Percentiles rank a stretch among this genome's conserved stretches.
Conservation (phyloP, 257 asterid species). For the Ajuga chamaepitys region DNA sequence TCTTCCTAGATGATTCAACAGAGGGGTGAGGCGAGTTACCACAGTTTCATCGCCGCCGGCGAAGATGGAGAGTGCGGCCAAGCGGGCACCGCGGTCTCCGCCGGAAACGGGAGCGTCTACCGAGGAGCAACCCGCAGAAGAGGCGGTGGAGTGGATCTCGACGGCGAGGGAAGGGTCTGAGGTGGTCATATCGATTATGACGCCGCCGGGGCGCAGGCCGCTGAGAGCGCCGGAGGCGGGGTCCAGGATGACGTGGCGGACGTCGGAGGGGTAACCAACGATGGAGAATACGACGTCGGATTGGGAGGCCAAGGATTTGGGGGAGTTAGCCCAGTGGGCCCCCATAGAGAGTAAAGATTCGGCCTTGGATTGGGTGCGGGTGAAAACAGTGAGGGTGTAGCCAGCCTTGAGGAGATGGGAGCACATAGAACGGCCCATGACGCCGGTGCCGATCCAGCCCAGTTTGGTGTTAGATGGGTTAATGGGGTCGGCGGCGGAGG, state of each 20-base stretch:
- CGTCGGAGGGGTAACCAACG: slow-evolving; percentile 92
- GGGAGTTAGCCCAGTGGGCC: slow-evolving; percentile 75
- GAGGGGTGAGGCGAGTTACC: slow-evolving; percentile 43
- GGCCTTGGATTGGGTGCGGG: slow-evolving; percentile 84
- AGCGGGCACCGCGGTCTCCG: slow-evolving; percentile 83
- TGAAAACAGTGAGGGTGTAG: slow-evolving; percentile 65
- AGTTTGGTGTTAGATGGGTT: slow-evolving; percentile 56
- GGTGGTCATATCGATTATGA: slow-evolving; percentile 81
- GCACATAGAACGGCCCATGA: slow-evolving; percentile 93
- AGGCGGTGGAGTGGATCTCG: slow-evolving; percentile 65
- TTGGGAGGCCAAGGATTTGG: slow-evolving; percentile 69
- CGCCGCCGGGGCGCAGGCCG: slow-evolving; percentile 63
- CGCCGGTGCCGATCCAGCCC: slow-evolving; percentile 96
- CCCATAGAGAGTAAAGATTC: slow-evolving; percentile 68
- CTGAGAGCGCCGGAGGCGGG: slow-evolving; percentile 63
- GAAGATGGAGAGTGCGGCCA: slow-evolving; percentile 72
- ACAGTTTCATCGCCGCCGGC: slow-evolving; percentile 71
- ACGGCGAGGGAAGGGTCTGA: slow-evolving; percentile 85
- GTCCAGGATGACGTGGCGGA: slow-evolving; percentile 77
- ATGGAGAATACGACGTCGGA: slow-evolving; percentile 85
- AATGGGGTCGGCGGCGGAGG: slow-evolving; percentile 30
- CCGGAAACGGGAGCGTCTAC: slow-evolving; percentile 92
- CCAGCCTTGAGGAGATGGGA: slow-evolving; percentile 81
- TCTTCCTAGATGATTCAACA: slow-evolving; percentile 49
- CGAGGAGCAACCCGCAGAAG: slow-evolving; percentile 46